phyloP scores from a whole-genome alignment of 192 early-diverging fungal species.

The Backusella mclennaniae region DNA sequence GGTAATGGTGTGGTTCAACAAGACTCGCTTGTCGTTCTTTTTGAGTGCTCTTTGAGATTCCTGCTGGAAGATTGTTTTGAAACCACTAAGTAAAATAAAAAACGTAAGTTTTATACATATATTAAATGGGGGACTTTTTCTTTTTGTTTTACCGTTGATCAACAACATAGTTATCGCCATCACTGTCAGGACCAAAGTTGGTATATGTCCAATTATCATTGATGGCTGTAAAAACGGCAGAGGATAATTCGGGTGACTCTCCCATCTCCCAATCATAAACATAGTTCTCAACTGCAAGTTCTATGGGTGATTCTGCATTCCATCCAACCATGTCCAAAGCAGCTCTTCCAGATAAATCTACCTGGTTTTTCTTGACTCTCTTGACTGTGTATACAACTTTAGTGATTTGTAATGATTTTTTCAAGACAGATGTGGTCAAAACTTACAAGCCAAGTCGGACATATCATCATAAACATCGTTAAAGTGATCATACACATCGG shows the following conservation, averaged over 20 bases:
- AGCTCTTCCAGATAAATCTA: constrained; percentile 33
- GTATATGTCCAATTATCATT: constrained; percentile 20
- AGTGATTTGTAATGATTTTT: not conserved
- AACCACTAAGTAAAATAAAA: constrained; percentile 21
- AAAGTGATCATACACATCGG: constrained; percentile 17
- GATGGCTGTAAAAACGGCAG: constrained; percentile 4
- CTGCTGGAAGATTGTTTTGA: constrained; percentile 32
- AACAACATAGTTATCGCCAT: constrained; percentile 29
- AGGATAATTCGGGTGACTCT: constrained; percentile 25
- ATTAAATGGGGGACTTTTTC: not conserved
- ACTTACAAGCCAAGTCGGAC: constrained; percentile 25
- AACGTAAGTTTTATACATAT: not conserved
- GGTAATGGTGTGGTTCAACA: constrained; percentile 26
- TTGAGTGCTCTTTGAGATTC: constrained; percentile 29
- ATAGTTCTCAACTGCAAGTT: constrained; percentile 33
- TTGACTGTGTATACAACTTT: constrained; percentile 11
- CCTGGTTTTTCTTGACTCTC: constrained; percentile 12
- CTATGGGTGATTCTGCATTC: constrained; percentile 15
- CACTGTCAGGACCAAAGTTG: constrained; percentile 26
- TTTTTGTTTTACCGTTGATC: constrained; percentile 25
- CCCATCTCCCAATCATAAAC: constrained; percentile 35
- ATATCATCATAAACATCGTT: constrained; percentile 12
- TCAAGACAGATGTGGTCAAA: not conserved
- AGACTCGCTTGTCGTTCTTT: constrained; percentile 25
- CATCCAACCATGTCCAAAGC: constrained; percentile 33